Base-by-base conservation (phyloP, 768 basidiomycete genomes). In the Boletellus emodensis region DNA sequence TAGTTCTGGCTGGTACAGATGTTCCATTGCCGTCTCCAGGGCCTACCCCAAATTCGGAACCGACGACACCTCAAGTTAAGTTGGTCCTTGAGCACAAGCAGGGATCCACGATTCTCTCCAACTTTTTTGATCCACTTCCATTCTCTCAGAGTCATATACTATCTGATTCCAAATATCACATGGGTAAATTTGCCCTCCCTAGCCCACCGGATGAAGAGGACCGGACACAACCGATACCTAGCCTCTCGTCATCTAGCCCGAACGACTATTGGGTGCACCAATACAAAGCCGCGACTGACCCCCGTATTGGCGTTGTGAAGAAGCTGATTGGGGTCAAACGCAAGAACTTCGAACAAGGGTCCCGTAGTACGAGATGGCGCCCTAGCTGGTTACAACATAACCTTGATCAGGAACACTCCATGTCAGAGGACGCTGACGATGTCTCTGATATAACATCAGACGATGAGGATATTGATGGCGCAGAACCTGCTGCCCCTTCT, bases 251-350 rank as follows among this genome's bases (percentile, higher is more conserved):
- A 52, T 61, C 56, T 30, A 34, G 11, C 40, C 51, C 44, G 36
- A 58, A 48, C 6, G 62, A 57, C 18, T 69, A 72, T 7, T 86
- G 84, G 85, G 68, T 70, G 48, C 57, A 57, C 30, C 73, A 70
- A 54, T 92, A 90, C 56, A 62, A 75, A 11, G 76, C 75, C 3
- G 76, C 68, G 12, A 91, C 90, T 2, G 85, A 91, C 56, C 89
- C 87, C 5, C 75, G 88, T 15, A 72, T 90, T 12, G 80, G 84
- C 3, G 74, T 90, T 10, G 77, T 88, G 36, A 75, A 72, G 53
- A 84, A 83, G 63, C 64, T 91, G 39, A 81, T 83, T 50, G 86
- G 84, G 1, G 77, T 82, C 26, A 90, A 89, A 71, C 74, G 87
- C 54, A 90, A 84, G 67, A 69, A 62, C 11, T 56, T 61, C n/a